Evolutionary conservation across 1,139 yeast species (phyloP).

Genomic region (Taphrina populina): DNA sequence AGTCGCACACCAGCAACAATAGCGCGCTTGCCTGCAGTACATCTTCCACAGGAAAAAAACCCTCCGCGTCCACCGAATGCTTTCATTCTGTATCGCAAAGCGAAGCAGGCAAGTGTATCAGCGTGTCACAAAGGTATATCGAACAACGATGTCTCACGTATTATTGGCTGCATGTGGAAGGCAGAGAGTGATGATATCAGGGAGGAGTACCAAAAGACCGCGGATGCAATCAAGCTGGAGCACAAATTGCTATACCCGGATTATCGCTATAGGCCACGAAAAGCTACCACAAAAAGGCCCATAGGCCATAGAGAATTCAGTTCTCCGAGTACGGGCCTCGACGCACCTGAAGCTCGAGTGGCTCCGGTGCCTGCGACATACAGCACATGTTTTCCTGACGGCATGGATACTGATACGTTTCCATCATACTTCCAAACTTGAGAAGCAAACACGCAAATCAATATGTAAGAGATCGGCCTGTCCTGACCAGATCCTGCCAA

Average conservation of each 20-base stretch:
- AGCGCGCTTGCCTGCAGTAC: background rate
- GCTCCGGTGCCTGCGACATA: no score
- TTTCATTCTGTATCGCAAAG: slow-evolving; percentile 31
- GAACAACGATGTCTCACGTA: slow-evolving; percentile 35
- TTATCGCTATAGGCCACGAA: slow-evolving; percentile 33
- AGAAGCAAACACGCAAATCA: no score
- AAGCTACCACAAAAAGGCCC: background rate
- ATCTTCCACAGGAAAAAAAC: background rate
- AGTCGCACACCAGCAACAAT: background rate
- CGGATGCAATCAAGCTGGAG: slow-evolving; percentile 28
- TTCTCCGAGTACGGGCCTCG: background rate
- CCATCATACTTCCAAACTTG: no score
- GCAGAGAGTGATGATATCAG: slow-evolving; percentile 12
- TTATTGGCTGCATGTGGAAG: slow-evolving; percentile 35
- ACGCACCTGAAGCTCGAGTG: no score
- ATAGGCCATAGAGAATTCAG: no score
- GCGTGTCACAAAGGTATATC: slow-evolving; percentile 21
- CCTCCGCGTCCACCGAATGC: slow-evolving; percentile 36
- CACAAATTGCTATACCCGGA: slow-evolving; percentile 34
- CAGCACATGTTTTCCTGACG: no score
- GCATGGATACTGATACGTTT: no score
- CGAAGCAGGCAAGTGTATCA: slow-evolving; percentile 26
- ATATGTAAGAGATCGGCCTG: no score
- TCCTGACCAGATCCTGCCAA: no score
- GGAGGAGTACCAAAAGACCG: slow-evolving; percentile 21